A percentile compares a stretch with the other conserved stretches of the same genome.
Conservation (phyloP, 805 yeast species). For the Lipomyces sp. region DNA sequence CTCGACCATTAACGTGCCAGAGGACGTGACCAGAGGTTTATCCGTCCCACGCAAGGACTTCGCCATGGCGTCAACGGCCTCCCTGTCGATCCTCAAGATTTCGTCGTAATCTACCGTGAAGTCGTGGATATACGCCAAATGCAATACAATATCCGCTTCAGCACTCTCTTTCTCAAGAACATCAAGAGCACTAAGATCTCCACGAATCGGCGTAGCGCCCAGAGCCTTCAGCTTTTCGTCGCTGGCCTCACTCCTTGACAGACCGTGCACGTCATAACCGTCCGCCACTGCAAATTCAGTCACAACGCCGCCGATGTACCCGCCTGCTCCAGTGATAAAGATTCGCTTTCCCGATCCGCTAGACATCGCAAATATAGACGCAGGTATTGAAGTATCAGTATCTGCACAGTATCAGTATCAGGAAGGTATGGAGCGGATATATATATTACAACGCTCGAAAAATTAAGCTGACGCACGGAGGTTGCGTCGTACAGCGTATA, state of each 20-base stretch:
- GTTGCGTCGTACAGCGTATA: too few relatives aligned
- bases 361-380: too few relatives aligned
- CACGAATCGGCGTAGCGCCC: slow-evolving; percentile 37
- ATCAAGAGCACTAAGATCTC: slow-evolving; percentile 37
- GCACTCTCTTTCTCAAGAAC: slow-evolving; percentile 34
- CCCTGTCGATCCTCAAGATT: slow-evolving; percentile 33
- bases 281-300: slow-evolving; percentile 7
- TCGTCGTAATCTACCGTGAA: slow-evolving; percentile 27
- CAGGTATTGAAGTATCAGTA: too few relatives aligned
- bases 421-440: too few relatives aligned
- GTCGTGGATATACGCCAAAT: slow-evolving; percentile 41
- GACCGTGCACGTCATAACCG: slow-evolving; percentile 2
- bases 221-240: slow-evolving; percentile 11
- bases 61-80: slow-evolving; percentile 36
- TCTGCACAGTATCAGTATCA: too few relatives aligned
- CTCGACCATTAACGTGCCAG: slow-evolving; percentile 30
- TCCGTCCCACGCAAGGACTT: slow-evolving; percentile 36
- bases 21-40: slow-evolving; percentile 35
- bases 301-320: slow-evolving; percentile 7
- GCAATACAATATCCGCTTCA: slow-evolving; percentile 41
- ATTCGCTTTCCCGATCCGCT: too few relatives aligned
- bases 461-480: too few relatives aligned
- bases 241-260: slow-evolving; percentile 4
- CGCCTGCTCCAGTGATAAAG: slow-evolving; percentile 7
- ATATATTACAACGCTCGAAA: too few relatives aligned